These are phyloP conservation scores for Vitis cinerea DNA, from an alignment of 164 flowering plant species.

Conservation along the genomic window DNA sequence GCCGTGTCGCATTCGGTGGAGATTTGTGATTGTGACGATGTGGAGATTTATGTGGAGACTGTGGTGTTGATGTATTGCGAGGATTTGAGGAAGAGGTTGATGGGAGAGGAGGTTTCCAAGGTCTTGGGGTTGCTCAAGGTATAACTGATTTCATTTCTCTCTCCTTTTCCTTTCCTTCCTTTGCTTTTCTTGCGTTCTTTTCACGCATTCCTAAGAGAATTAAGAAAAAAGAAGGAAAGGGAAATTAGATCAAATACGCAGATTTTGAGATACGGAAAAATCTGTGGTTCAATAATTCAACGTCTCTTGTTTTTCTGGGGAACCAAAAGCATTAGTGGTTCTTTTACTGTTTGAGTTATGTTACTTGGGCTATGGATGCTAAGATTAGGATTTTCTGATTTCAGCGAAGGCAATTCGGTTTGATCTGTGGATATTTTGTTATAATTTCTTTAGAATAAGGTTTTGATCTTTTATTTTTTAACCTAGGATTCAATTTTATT, in stretches of 20 bases:
- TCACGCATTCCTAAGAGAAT: not conserved
- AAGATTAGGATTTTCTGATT: no score
- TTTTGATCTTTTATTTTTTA: no score
- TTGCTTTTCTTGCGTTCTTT: not conserved
- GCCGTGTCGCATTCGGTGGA: conserved; percentile 62
- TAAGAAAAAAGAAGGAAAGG: not conserved
- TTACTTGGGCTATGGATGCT: no score
- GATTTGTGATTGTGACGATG: conserved; percentile 88
- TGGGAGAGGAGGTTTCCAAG: conserved; percentile 59
- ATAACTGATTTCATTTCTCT: not conserved
- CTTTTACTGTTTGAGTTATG: no score
- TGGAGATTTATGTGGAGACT: conserved; percentile 82
- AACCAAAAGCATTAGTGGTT: no score
- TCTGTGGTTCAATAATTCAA: no score
- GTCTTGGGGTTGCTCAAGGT: conserved; percentile 84
- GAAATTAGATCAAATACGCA: not conserved
- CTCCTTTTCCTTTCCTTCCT: conserved; percentile 4
- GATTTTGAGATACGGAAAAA: no score
- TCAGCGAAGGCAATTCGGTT: no score
- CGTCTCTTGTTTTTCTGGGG: no score
- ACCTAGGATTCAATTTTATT: no score
- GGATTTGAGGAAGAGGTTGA: conserved; percentile 67
- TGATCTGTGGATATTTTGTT: no score
- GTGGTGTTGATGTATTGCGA: conserved; percentile 80
- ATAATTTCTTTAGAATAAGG: no score